Conservation (phyloP, 2,329 filamentous ascomycete species). For the Colletotrichum sp. region DNA sequence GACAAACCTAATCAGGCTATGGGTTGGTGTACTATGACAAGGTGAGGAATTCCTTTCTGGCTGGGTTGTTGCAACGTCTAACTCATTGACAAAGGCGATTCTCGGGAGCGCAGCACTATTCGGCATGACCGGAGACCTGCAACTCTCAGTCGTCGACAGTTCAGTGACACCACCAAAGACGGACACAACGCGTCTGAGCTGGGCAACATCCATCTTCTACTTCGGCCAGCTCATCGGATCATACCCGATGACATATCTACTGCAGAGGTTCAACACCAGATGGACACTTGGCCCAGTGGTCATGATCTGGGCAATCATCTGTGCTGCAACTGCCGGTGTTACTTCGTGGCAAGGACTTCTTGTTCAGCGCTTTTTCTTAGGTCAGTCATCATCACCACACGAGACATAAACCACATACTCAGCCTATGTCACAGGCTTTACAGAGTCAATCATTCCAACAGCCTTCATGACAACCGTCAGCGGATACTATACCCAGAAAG, state of each 20-base stretch:
- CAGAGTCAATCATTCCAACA: slow-evolving; percentile 55
- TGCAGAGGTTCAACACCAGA: slow-evolving; percentile 60
- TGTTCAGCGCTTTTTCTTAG: slow-evolving; percentile 51
- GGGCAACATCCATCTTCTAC: slow-evolving; percentile 67
- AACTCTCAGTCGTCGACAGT: slow-evolving; percentile 44
- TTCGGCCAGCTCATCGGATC: slow-evolving; percentile 65
- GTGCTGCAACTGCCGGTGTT: slow-evolving; percentile 61
- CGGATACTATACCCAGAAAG: slow-evolving; percentile 53
- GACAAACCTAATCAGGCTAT: slow-evolving; percentile 45
- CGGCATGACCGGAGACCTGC: slow-evolving; percentile 63
- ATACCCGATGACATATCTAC: slow-evolving; percentile 62
- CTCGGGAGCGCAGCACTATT: slow-evolving; percentile 63
- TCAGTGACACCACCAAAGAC: slow-evolving; percentile 44
- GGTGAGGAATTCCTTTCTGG: slow-evolving; percentile 30
- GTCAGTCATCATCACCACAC: neutral
- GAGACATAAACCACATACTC: neutral
- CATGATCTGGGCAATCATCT: slow-evolving; percentile 58
- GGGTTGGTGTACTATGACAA: slow-evolving; percentile 76
- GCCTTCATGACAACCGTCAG: slow-evolving; percentile 55
- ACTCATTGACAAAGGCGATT: slow-evolving; percentile 48
- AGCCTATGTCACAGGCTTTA: slow-evolving; percentile 27
- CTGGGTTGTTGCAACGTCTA: neutral
- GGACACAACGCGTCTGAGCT: slow-evolving; percentile 59
- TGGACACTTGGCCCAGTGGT: slow-evolving; percentile 55
- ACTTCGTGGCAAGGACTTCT: slow-evolving; percentile 57